Conservation (phyloP, 2,329 filamentous ascomycete species). For the Drechmeria coniospora region DNA sequence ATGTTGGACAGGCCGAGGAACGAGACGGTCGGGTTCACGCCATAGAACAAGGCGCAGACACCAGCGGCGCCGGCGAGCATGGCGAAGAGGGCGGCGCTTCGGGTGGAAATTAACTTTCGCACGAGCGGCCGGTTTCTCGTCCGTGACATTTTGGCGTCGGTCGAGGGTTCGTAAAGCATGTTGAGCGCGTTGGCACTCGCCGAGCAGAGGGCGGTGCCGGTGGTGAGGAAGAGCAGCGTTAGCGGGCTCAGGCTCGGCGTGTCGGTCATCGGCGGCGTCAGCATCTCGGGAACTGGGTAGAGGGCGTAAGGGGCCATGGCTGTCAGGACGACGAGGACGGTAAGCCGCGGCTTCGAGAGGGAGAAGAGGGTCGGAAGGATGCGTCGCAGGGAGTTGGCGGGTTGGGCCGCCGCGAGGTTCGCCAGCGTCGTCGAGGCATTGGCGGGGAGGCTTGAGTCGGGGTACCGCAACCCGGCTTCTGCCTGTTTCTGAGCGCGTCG, state of each 20-base stretch:
- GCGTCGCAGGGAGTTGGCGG: constrained; percentile 40
- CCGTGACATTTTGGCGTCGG: constrained; percentile 86
- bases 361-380: constrained; percentile 69
- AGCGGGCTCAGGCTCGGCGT: constrained; percentile 78
- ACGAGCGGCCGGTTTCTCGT: constrained; percentile 85
- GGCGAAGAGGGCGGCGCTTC: constrained; percentile 65
- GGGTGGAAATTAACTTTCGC: constrained; percentile 56
- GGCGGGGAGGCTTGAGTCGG: constrained; percentile 22
- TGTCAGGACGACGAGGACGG: constrained; percentile 78
- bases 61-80: constrained; percentile 55
- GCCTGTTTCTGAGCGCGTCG: constrained; percentile 16
- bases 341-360: constrained; percentile 88
- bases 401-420: constrained; percentile 32
- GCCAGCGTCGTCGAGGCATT: constrained; percentile 42
- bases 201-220: constrained; percentile 76
- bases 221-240: constrained; percentile 82
- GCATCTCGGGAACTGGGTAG: constrained; percentile 79
- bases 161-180: constrained; percentile 87
- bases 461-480: constrained; percentile 2
- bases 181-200: constrained; percentile 89
- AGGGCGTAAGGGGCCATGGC: constrained; percentile 84
- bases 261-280: constrained; percentile 47
- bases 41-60: constrained; percentile 61
- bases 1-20: constrained; percentile 78
- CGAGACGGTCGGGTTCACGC: constrained; percentile 87